Evolutionary conservation across 805 yeast species (phyloP), one percentile per base, ranked within the genome.

Genomic region (Dipodascus geniculatus): DNA sequence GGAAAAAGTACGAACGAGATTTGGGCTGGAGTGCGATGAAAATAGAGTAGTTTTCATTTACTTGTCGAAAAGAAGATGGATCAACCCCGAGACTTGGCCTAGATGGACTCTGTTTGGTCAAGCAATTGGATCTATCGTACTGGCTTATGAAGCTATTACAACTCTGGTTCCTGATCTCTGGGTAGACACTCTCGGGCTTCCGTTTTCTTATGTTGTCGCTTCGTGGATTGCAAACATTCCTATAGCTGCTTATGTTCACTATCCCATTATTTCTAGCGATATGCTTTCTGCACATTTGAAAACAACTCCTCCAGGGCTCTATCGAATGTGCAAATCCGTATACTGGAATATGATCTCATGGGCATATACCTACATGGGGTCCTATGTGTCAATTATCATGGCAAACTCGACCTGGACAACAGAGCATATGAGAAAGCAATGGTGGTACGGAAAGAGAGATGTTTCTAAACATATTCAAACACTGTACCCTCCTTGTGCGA

Each of bases 361-460:
- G 38, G 61, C 80, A 22, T 93, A 95, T 68, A 73, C 78, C 9
- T 71, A 75, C 56, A 77, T 81, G 50, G 96, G 96, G 0, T 67
- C 78, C 0, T 82, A 75, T 63, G 83, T 85, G 33, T 79, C 81
- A 56, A 67, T 84, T 38, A 81, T 83, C 0, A 71, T 83, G 54
- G 79, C 91, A 48, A 93, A 93, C 66, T 90, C 96, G 0, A 77
- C 95, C 0, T 93, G 99, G 99, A 93, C 99, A 0, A 73, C 70
- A 55, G 78, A 83, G 60, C 97, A 93, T 64, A 79, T 95, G 52
- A 60, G 65, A 22, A 58, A 67, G 1, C 80, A 83, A 22, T 90
- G 96, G 96, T 65, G 69, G 51, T 60, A 70, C 55, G 76, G 76
- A 53, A 65, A 65, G 28, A 64, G 31, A 56, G 20, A 38, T n/a